Percentiles rank a stretch among this genome's conserved stretches.
phyloP scores from a whole-genome alignment of 2,329 filamentous ascomycete species.

The Samsoniella hepiali region DNA sequence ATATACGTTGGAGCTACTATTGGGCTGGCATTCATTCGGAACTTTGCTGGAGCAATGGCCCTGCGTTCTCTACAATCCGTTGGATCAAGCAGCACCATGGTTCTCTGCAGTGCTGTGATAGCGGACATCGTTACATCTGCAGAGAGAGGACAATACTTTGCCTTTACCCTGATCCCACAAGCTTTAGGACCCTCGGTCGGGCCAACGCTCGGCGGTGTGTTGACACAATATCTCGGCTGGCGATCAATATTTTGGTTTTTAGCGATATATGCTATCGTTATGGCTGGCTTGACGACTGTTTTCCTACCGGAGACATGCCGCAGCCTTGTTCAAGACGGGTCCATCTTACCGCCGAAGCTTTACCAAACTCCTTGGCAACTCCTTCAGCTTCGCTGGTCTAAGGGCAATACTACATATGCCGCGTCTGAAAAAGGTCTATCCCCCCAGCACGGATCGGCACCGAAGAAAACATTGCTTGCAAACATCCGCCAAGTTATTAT shows the following conservation, averaged over 20 bases:
- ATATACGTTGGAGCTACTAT: constrained; percentile 53
- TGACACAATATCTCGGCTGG: constrained; percentile 57
- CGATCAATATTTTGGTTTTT: constrained; percentile 61
- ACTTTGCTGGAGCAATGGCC: constrained; percentile 48
- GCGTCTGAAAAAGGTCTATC: neutral
- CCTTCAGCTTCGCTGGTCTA: constrained; percentile 22
- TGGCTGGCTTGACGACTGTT: constrained; percentile 38
- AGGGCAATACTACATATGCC: constrained; percentile 16
- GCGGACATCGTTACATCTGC: constrained; percentile 60
- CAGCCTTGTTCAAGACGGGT: constrained; percentile 50
- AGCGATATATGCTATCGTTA: constrained; percentile 41
- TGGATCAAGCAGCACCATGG: constrained; percentile 57
- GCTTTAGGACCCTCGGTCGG: constrained; percentile 49
- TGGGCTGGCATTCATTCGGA: constrained; percentile 48
- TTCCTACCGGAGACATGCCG: constrained; percentile 54
- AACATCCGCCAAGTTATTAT: constrained; percentile 40
- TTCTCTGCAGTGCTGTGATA: constrained; percentile 56
- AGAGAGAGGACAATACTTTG: constrained; percentile 60
- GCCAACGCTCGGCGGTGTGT: constrained; percentile 57
- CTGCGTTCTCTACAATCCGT: constrained; percentile 55
- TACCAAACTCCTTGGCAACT: constrained; percentile 35
- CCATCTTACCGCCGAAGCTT: constrained; percentile 37
- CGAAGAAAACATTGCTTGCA: constrained; percentile 22
- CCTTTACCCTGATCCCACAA: constrained; percentile 45
- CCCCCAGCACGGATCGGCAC: constrained; percentile 19